A percentile compares a stretch with the other conserved stretches of the same genome.
Conservation (phyloP, 495 filamentous ascomycete species). For the Trichodelitschia bisporula region DNA sequence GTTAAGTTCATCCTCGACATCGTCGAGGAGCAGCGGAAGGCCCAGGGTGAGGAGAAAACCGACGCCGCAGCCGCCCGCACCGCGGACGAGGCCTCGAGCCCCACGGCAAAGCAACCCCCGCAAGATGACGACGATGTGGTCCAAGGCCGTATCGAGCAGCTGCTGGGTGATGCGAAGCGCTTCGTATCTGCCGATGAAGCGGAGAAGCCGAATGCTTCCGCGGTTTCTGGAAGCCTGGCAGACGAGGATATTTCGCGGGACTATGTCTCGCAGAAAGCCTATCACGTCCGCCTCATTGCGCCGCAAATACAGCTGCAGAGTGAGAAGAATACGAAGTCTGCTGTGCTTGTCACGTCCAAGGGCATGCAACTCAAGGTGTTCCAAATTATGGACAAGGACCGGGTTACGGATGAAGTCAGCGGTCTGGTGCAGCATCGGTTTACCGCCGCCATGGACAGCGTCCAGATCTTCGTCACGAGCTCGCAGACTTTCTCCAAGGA, state of each 20-base stretch:
- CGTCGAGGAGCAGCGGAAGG: conserved; percentile 68
- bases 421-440: conserved; percentile 88
- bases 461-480: conserved; percentile 92
- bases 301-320: conserved; percentile 95
- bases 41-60: conserved; percentile 13
- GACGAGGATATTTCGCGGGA: conserved; percentile 62
- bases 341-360: conserved; percentile 79
- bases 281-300: conserved; percentile 81
- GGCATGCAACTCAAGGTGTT: conserved; percentile 93
- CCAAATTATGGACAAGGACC: conserved; percentile 90
- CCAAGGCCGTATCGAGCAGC: conserved; percentile 65
- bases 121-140: conserved; percentile 35
- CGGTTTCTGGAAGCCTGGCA: conserved; percentile 30
- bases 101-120: conserved; percentile 11
- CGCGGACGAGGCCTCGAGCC: conserved; percentile 6
- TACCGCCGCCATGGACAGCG: conserved; percentile 79
- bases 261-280: conserved; percentile 80
- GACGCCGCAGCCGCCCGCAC: conserved; percentile 14
- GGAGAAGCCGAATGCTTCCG: conserved; percentile 5
- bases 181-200: conserved; percentile 53
- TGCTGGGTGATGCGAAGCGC: conserved; percentile 63
- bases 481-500: conserved; percentile 60
- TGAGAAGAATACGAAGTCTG: conserved; percentile 86
- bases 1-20: conserved; percentile 97
- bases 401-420: conserved; percentile 75